phyloP scores from a whole-genome alignment of 768 basidiomycete genomes.

The Pulveroboletus sp. region DNA sequence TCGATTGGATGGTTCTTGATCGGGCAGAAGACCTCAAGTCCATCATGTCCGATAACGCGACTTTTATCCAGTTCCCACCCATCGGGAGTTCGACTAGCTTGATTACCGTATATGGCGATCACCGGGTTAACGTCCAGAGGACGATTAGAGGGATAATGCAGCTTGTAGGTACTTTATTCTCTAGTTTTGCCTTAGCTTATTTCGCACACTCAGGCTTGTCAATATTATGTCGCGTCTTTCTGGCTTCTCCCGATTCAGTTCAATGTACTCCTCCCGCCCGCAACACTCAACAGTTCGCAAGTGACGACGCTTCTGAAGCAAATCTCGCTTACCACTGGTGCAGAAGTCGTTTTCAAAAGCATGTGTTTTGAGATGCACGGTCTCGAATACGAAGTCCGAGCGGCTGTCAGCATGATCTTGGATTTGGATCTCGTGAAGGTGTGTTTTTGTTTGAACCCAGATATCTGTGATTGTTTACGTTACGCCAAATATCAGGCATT shows the following conservation, averaged over 20 bases:
- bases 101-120: conserved; percentile 91
- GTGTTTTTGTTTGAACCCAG: conserved; percentile 9
- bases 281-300: conserved; percentile 75
- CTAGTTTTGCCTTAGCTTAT: conserved; percentile 20
- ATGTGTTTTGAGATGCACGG: conserved; percentile 99
- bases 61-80: conserved; percentile 89
- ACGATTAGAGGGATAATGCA: conserved; percentile 94
- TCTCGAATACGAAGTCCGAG: conserved; percentile 83
- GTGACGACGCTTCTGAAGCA: conserved; percentile 82
- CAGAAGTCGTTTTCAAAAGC: conserved; percentile 93
- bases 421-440: conserved; percentile 93
- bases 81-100: conserved; percentile 90
- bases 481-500: conserved; percentile 52
- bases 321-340: conserved; percentile 81
- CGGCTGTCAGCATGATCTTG: conserved; percentile 79
- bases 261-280: conserved; percentile 83
- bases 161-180: conserved; percentile 56
- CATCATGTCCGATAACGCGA: conserved; percentile 95
- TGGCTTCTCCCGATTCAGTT: conserved; percentile 94
- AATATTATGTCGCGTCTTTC: conserved; percentile 95
- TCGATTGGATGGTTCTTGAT: conserved; percentile 99
- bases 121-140: conserved; percentile 88
- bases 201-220: conserved; percentile 61
- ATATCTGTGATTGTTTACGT: background rate
- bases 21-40: conserved; percentile 88